Evolutionary conservation across 2,329 filamentous ascomycete species (phyloP), one percentile per base, ranked within the genome.

Genomic region (Scedosporium aurantiacum): DNA sequence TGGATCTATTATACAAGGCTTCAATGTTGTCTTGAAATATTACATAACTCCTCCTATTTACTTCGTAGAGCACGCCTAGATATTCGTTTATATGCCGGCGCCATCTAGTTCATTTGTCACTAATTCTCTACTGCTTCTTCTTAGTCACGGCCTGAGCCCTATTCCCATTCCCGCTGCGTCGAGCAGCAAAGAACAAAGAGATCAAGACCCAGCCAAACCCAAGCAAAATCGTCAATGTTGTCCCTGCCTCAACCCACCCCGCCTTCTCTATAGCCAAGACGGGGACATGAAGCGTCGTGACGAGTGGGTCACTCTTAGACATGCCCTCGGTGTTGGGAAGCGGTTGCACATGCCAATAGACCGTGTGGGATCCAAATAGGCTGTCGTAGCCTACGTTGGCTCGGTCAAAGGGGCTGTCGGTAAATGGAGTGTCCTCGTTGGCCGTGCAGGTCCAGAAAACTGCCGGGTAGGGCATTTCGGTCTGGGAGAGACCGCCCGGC

Each of bases 391-490:
- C 92, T n/a, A 97, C 68, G 69, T 90, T 84, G n/a, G 80, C 76
- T 5, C 90, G 79, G 71, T 97, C 92, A 72, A 97, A 97, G 0
- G 93, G 93, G 68, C 89, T 96, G 4, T 80, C 82, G 0, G 82
- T 73, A 73, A 93, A 89, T 67, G 89, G 87, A 0, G 79, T 80
- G 0, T 82, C 84, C 59, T 84, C 80, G 8, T 83, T 81, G 0
- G 86, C 82, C 6, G 82, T 79, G 69, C 93, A 97, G 0, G 91
- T 91, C 92, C 92, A 97, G 76, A 97, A 97, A 0, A 97, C 82
- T 0, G 84, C 82, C 0, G 93, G 93, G 76, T 88, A 92, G 0
- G 93, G 89, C 0, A 94, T 72, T n/a, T 84, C 75, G 1, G 86
- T 72, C 4, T 78, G 66, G 2, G 75, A 71, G 64, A 83, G 78